phyloP scores from a whole-genome alignment of 1,284 basidiomycete species.

The Boletus smithii region DNA sequence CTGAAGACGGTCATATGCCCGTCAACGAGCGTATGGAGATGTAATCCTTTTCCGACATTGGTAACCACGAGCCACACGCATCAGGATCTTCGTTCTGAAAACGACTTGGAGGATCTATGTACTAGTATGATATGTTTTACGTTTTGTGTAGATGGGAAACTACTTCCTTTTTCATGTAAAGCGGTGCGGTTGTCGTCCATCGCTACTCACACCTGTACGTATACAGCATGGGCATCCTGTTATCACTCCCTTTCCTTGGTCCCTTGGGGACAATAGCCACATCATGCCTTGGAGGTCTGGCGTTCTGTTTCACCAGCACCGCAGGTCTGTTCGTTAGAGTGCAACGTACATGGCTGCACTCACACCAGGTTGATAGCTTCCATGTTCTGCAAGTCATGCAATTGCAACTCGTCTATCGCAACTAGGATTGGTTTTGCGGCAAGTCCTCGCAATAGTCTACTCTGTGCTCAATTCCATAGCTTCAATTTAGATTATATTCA shows the following conservation, averaged over 20 bases:
- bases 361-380: conserved; percentile 53
- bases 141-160: conserved; percentile 3
- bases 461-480: conserved; percentile 1
- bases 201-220: background rate
- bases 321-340: conserved; percentile 50
- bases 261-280: conserved; percentile 72
- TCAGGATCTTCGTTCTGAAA: background rate
- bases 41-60: conserved; percentile 6
- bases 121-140: too few relatives aligned
- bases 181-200: too few relatives aligned
- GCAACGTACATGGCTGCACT: background rate
- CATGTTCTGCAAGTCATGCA: conserved; percentile 98
- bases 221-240: conserved; percentile 68
- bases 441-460: conserved; percentile 3
- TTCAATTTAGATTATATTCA: conserved; percentile 80
- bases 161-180: conserved; percentile 8
- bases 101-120: background rate
- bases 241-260: conserved; percentile 87
- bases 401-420: conserved; percentile 98
- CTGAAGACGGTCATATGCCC: conserved; percentile 8
- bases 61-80: background rate
- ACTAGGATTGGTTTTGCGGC: conserved; percentile 96
- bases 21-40: background rate
- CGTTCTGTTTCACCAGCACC: conserved; percentile 80
- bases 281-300: conserved; percentile 78